These are phyloP conservation scores for Microcyclosporella mali DNA, from an alignment of 2,329 filamentous ascomycete genomes.

Conservation along the genomic window DNA sequence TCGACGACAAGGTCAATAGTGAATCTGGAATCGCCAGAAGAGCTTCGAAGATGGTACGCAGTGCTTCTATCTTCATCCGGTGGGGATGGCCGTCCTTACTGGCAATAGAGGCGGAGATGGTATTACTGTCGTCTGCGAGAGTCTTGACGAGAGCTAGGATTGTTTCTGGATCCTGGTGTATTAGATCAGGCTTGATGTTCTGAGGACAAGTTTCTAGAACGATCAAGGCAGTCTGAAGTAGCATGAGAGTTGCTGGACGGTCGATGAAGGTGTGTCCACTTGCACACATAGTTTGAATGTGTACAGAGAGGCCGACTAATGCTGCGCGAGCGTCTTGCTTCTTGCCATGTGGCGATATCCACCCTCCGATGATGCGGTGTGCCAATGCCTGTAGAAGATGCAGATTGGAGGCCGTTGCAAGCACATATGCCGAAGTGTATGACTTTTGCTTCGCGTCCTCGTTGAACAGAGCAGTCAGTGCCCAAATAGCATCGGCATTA, in stretches of 20 bases:
- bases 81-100: too few species aligned
- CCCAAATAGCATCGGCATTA: slow-evolving; percentile 1
- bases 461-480: neutral
- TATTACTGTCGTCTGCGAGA: too few species aligned
- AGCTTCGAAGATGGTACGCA: too few species aligned
- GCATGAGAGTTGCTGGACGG: neutral
- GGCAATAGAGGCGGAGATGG: too few species aligned
- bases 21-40: too few species aligned
- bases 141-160: too few species aligned
- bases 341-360: slow-evolving; percentile 4
- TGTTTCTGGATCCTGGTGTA: neutral
- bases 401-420: neutral
- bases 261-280: neutral
- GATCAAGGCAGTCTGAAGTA: neutral
- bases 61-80: too few species aligned
- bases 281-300: neutral
- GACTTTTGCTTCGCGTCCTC: neutral
- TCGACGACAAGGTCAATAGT: too few species aligned
- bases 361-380: neutral
- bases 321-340: neutral
- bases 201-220: neutral
- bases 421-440: neutral
- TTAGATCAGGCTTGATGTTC: neutral
- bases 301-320: slow-evolving; percentile 1
- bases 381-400: slow-evolving; percentile 3